Conservation (phyloP, 441 rosid genomes). For the Lepidium campestre region DNA sequence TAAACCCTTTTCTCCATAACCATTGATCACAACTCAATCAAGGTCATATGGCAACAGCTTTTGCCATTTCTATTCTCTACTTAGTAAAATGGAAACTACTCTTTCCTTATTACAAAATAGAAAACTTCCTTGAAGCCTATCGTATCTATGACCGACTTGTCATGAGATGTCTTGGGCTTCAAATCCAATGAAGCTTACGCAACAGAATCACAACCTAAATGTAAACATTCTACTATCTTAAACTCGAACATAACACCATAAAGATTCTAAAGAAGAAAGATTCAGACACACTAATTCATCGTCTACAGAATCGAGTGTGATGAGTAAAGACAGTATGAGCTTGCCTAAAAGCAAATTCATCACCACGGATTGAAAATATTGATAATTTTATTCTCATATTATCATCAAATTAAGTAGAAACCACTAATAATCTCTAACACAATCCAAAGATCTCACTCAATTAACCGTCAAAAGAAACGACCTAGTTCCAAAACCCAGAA, state of each 20-base stretch:
- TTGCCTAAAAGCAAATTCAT: not conserved
- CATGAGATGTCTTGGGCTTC: no score
- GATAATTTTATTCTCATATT: not conserved
- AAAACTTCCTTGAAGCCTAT: no score
- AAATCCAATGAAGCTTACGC: no score
- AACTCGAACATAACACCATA: not conserved
- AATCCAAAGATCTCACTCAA: not conserved
- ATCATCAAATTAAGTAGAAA: not conserved
- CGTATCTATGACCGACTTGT: no score
- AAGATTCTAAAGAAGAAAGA: not conserved
- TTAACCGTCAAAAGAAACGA: not conserved
- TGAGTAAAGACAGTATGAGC: not conserved
- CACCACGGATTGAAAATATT: not conserved
- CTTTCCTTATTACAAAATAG: no score
- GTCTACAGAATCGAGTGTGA: not conserved
- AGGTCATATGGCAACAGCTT: no score
- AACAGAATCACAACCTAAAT: not conserved
- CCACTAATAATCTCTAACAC: not conserved
- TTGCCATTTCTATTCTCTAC: no score
- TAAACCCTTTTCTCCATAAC: no score
- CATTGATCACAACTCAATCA: no score
- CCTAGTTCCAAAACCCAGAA: constrained; percentile 1
- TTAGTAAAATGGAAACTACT: no score
- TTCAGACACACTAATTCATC: not conserved
- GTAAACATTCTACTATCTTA: not conserved